These are phyloP conservation scores for Serendipita indica DNA, from an alignment of 768 basidiomycete species.

Conservation along the genomic window DNA sequence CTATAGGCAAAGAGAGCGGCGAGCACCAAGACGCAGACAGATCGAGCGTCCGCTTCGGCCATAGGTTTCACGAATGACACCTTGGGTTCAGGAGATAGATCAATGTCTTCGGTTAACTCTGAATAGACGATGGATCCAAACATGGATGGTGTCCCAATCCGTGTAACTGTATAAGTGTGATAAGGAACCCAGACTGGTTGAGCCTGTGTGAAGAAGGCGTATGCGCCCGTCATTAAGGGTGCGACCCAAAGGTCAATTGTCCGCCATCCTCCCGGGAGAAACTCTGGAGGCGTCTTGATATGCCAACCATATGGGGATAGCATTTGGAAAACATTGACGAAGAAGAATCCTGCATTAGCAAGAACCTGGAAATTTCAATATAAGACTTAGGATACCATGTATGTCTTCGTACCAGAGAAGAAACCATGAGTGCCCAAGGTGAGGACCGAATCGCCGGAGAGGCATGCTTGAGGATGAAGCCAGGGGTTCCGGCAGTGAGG, in stretches of 20 bases:
- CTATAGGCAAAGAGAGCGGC: conserved; percentile 45
- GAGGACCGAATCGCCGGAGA: conserved; percentile 40
- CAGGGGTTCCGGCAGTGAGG: conserved; percentile 62
- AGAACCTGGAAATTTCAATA: conserved; percentile 31
- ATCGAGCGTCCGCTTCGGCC: conserved; percentile 34
- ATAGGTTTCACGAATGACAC: conserved; percentile 39
- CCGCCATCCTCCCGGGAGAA: conserved; percentile 74
- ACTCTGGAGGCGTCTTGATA: conserved; percentile 63
- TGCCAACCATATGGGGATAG: conserved; percentile 54
- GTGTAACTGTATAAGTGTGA: conserved; percentile 11
- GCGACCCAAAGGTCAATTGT: conserved; percentile 77
- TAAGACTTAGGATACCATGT: not conserved
- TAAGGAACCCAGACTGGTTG: conserved; percentile 48
- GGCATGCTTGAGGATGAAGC: conserved; percentile 41
- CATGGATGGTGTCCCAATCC: conserved; percentile 39
- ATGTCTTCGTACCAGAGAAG: conserved; percentile 45
- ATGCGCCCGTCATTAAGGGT: conserved; percentile 58
- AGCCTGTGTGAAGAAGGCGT: conserved; percentile 70
- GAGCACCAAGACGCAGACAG: conserved; percentile 55
- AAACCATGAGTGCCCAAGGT: conserved; percentile 61
- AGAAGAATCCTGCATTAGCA: conserved; percentile 71
- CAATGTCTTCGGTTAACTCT: conserved; percentile 26
- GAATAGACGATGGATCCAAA: conserved; percentile 32
- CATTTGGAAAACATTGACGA: conserved; percentile 59
- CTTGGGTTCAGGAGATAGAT: conserved; percentile 20